Base-by-base conservation (phyloP, 108 stramenopile genomes). In the Poteriospumella lacustris region DNA sequence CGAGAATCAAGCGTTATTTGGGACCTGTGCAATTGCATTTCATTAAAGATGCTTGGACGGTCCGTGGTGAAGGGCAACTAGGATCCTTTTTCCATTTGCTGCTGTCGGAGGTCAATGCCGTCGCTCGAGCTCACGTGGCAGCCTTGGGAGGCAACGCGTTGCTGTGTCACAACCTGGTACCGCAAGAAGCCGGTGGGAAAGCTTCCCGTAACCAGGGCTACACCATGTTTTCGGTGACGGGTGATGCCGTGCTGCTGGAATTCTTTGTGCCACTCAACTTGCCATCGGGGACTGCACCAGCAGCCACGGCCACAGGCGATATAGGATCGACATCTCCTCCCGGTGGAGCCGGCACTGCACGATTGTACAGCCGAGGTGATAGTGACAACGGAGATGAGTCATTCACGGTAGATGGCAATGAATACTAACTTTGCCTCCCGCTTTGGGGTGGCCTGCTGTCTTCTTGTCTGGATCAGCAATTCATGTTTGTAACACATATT, bases 61-160 rank as follows among this genome's bases (percentile, higher is more conserved):
- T 24, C 28, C 60, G 70, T 73, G 43, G 43, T 42, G 70, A 44
- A 38, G 70, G 33, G 26, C 9, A 24, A 28, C 41, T 73, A 34
- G 70, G 70, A 12, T 39, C 70, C 31, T 73, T 34, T 33, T 5
- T 38, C 41, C 31, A 73, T 56, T 19, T 44, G 12, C 3, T 73
- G 9, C 15, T 73, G n/a, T 73, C 70, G 5, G 70, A 73, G 36
- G 47, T 42, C 3, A 56, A 73, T 38, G 70, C 70, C 36, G 12
- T 56, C 3, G 70, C 70, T 5, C 38, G 70, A 52, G 36, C 70
- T 26, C 70, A 73, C 9, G 70, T 73, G 31, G 70, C 70, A 19
- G 70, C 70, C 9, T 56, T 73, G 42, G 70, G 70, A 29, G 70
- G 70, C 38, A 73, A 73, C 36, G 70, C 70, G 5, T 38, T 73